Evolutionary conservation across 768 basidiomycete species (phyloP), one percentile per base, ranked within the genome.

Genomic region (Peribolospora baueri): DNA sequence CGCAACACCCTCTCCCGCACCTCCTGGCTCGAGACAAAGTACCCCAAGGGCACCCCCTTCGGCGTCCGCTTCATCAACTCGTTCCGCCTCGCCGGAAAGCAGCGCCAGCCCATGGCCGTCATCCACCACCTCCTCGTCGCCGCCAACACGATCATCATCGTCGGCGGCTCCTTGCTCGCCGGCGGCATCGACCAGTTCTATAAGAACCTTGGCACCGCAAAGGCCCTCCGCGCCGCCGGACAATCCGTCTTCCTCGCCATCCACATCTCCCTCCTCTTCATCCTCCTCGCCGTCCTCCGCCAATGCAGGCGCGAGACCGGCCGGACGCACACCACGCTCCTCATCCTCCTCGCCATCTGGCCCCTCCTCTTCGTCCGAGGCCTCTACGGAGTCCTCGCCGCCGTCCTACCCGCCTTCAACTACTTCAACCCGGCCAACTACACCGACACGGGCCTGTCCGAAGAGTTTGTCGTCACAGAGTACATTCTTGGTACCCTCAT

Each of bases 341-440:
- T 45, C 46, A 49, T 60, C 10, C 49, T 61, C 40, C 25, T 58
- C 49, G 14, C 54, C 51, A 56, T 57, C n/a, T 61, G 61, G 61
- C 59, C 57, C 13, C 55, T 58, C 5, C 54, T 61, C 37, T 57
- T 57, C 54, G 48, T 58, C 42, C 55, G 61, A 5, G 61, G 61
- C 48, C 48, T 58, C 37, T 61, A 56, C 43, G 58, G 60, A 40
- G 49, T 61, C 8, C 49, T 61, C 14, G 47, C 54, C 50, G 56
- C 54, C 42, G 14, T 57, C 43, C 41, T 59, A 38, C 4, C 37
- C 5, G 39, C 13, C 2, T 54, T 57, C 56, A 61, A 58, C 47
- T 61, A 58, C 52, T 46, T 48, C 50, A 42, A 46, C 42, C 54
- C 55, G 10, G 45, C 41, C 2, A 46, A 56, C 46, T 45, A 14